phyloP scores from a whole-genome alignment of 164 flowering plant species.

The Warburgia ugandensis region DNA sequence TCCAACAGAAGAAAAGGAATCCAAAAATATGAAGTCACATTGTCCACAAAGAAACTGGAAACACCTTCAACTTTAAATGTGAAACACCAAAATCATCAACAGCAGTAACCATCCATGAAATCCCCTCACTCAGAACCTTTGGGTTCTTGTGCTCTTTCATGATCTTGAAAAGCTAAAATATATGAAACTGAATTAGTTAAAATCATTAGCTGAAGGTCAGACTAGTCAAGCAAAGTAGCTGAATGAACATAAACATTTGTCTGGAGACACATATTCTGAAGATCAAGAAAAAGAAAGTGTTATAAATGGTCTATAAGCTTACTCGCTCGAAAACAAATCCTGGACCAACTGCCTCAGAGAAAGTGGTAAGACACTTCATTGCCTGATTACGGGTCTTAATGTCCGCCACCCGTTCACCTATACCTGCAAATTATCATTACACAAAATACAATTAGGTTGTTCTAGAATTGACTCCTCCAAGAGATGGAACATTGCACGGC shows the following conservation, averaged over 20 bases:
- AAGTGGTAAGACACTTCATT: conserved; percentile 91
- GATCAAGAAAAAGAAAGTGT: neutral
- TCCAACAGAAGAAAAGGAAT: neutral
- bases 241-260: no score
- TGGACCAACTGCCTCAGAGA: conserved; percentile 96
- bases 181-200: no score
- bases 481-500: neutral
- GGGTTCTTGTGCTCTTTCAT: conserved; percentile 99
- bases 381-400: conserved; percentile 91
- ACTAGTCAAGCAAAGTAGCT: no score
- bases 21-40: neutral
- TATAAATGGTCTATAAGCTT: conserved; percentile 18
- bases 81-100: conserved; percentile 90
- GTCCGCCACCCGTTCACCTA: conserved; percentile 93
- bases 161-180: conserved; percentile 72
- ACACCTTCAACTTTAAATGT: conserved; percentile 82
- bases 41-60: conserved; percentile 8
- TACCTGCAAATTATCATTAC: conserved; percentile 34
- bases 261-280: neutral
- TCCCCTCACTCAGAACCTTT: conserved; percentile 96
- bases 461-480: no score
- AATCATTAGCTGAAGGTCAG: no score
- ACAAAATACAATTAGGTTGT: no score
- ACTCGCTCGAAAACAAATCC: conserved; percentile 96
- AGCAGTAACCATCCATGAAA: conserved; percentile 94